Base-by-base conservation (phyloP, 129 eudicot genomes). In the Lactuca sativa region DNA sequence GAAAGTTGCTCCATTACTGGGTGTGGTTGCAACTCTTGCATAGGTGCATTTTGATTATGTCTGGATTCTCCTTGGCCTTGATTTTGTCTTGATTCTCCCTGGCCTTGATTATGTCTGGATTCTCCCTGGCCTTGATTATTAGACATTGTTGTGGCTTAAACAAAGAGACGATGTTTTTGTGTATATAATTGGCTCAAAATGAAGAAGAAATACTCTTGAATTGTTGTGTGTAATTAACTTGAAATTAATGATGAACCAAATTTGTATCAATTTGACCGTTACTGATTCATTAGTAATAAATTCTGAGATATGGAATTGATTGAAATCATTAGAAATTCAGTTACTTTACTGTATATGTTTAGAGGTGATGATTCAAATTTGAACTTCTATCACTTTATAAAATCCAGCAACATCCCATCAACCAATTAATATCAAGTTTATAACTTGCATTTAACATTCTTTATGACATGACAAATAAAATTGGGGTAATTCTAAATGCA, bases 1-100 rank as follows among this genome's bases (percentile, higher is more conserved):
- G 81, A 30, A 13, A 91, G 83, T 59, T 86, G 90, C 69, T 82
- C 96, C 76, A 81, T 64, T 6, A 82, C 82, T 25, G 87, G 87
- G 16, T 89, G 96, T 33, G 96, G 86, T 55, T 83, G 83, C 34
- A 80, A 70, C 14, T 69, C 81, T 38, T 52, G 75, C 14, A 62
- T 69, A 61, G 65, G 65, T 48, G 78, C 70, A 5, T 77, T 52
- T 59, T 70, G 79, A 25, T 25, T 25, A n/a, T 67, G 12, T 43
- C 9, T 82, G 2, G 76, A 59, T 31, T 58, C 77, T 5, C 60
- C 63, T 12, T 56, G 64, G 33, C 58, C 71, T 36, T 70, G 79
- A 25, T 25, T 25, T n/a, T 67, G 12, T 43, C 9, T 82, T 1
- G 76, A 59, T 31, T 58, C 77, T 5, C 60, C 63, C 12, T 56